Conservation (phyloP, 2,329 filamentous ascomycete species). For the Stemphylium lycopersici region DNA sequence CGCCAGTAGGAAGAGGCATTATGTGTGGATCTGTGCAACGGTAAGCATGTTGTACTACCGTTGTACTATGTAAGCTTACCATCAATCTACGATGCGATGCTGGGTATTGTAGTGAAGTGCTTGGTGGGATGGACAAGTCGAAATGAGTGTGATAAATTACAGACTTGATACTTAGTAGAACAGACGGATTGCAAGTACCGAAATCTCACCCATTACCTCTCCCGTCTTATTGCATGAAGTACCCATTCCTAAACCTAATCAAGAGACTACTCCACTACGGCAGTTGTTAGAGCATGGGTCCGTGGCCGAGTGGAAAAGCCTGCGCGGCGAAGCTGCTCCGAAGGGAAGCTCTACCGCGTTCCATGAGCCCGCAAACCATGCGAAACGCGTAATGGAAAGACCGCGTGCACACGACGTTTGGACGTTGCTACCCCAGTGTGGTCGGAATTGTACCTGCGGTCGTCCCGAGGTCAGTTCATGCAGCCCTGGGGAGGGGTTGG, state of each 20-base stretch:
- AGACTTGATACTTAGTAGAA: background rate
- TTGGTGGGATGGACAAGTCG: background rate
- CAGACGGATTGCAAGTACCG: background rate
- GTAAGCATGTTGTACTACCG: background rate
- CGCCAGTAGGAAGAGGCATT: conserved; percentile 49
- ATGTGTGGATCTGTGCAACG: conserved; percentile 8
- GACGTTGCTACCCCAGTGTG: background rate
- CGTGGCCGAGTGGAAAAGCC: conserved; percentile 15
- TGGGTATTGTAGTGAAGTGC: background rate
- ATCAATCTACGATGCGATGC: background rate
- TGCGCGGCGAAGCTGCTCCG: conserved; percentile 4
- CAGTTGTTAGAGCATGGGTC: conserved; percentile 37
- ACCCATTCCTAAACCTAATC: conserved; percentile 8
- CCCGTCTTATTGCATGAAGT: conserved; percentile 12
- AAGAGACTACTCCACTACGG: conserved; percentile 43
- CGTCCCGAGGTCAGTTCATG: background rate
- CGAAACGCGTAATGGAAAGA: background rate
- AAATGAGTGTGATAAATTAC: background rate
- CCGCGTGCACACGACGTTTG: background rate
- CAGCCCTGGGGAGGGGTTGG: conserved; percentile 12
- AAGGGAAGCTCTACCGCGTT: background rate
- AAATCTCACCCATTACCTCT: conserved; percentile 15
- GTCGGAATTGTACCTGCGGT: background rate
- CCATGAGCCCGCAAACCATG: background rate
- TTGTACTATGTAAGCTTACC: background rate